Base-by-base conservation (phyloP, 2,329 filamentous ascomycete genomes). In the Cyanodermella asteris region DNA sequence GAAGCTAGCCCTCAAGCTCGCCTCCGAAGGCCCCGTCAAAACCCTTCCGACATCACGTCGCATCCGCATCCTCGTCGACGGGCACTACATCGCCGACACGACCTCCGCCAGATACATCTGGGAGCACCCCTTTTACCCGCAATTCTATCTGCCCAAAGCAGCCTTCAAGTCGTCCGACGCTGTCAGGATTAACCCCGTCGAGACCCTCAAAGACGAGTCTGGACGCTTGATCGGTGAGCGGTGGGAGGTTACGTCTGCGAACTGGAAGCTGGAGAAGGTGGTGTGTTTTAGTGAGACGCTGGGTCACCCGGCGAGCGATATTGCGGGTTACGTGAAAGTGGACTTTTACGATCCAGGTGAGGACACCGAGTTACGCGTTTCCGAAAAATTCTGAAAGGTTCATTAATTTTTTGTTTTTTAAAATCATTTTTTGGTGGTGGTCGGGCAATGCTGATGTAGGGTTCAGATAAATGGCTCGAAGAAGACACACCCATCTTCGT, bases 381-480 rank as follows among this genome's bases (percentile, higher is more conserved):
- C 24, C 10, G 7, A 19, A 11, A 5, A 18, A 10, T 11, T 25
- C n/a, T n/a, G 2, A 11, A 10, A 13, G 5, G 4, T 14, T 12
- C 4, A 6, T 16, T 16, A 5, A n/a, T 13, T 7, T 23, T 8
- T 13, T 10, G 15, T 18, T 6, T 16, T 13, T 10, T 3, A 6
- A 23, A 16, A n/a, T n/a, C n/a, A n/a, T n/a, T n/a, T n/a, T n/a
- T n/a, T n/a, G n/a, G n/a, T n/a, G n/a, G n/a, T n/a, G n/a, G n/a
- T n/a, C n/a, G n/a, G n/a, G n/a, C n/a, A n/a, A n/a, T 20, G n/a
- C 20, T 26, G 16, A 28, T 17, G 13, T 8, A 21, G 28, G 12
- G 23, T 40, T n/a, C n/a, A 23, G 52, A 56, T 20, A 40, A 48
- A 23, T 60, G 56, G 56, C 56, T 56, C 35, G 56, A 60, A 39